phyloP scores from a whole-genome alignment of 1,139 yeast species.

The Kluyveromyces marxianus region DNA sequence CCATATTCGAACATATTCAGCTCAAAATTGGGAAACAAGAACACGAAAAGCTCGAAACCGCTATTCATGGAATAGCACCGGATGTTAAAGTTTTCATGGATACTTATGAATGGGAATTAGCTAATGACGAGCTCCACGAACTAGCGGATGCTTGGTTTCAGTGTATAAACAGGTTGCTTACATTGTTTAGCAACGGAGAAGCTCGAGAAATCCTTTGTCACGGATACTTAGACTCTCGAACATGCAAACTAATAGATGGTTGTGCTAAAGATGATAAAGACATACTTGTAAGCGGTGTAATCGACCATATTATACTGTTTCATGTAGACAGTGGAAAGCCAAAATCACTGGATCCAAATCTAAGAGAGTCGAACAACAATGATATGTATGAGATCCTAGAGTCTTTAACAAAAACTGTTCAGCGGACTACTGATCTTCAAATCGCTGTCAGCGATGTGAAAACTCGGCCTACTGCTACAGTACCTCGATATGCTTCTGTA shows the following conservation, averaged over 20 bases:
- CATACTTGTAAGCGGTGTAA: conserved; percentile 52
- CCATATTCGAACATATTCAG: conserved; percentile 26
- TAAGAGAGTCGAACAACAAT: conserved; percentile 19
- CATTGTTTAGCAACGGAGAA: conserved; percentile 40
- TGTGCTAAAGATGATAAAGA: conserved; percentile 18
- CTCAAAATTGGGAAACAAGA: conserved; percentile 36
- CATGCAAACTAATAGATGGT: conserved; percentile 25
- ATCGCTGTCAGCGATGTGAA: conserved; percentile 48
- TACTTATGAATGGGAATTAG: conserved; percentile 19
- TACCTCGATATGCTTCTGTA: conserved; percentile 45
- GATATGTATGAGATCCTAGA: conserved; percentile 9
- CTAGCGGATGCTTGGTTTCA: conserved; percentile 35
- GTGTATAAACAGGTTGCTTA: conserved; percentile 32
- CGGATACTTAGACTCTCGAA: conserved; percentile 37
- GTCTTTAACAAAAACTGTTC: conserved; percentile 3
- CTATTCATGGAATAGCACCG: conserved; percentile 32
- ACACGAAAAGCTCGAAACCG: conserved; percentile 39
- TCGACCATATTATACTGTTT: conserved; percentile 41
- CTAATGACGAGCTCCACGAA: conserved; percentile 17
- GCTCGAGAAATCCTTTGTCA: conserved; percentile 58
- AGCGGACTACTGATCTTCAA: conserved; percentile 12
- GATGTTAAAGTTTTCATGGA: conserved; percentile 24
- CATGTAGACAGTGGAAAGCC: conserved; percentile 16
- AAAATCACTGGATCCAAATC: conserved; percentile 21
- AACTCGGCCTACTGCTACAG: conserved; percentile 38